These are phyloP conservation scores for Hydnum rufescens DNA, from an alignment of 768 basidiomycete species.

Conservation along the genomic window DNA sequence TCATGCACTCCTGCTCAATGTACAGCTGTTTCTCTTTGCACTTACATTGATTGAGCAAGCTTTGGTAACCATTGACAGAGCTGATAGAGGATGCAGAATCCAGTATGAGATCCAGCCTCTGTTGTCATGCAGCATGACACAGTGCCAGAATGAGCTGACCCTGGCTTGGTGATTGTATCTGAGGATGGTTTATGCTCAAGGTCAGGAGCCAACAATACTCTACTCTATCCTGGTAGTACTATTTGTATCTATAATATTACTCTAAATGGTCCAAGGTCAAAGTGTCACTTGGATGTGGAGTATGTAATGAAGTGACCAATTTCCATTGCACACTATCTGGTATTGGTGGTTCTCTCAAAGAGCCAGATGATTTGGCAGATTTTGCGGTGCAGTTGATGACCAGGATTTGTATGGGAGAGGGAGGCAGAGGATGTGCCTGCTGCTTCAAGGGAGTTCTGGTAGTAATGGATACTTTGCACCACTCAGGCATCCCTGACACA, in stretches of 20 bases:
- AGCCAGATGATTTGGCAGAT: conserved; percentile 1
- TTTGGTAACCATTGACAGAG: not conserved
- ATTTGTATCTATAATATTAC: too few species aligned
- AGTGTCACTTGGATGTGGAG: not conserved
- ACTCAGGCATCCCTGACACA: conserved; percentile 12
- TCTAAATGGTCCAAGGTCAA: too few species aligned
- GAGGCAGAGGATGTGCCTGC: conserved; percentile 1
- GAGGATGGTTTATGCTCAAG: conserved; percentile 22
- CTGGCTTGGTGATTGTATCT: conserved; percentile 19
- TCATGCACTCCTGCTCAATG: conserved; percentile 21
- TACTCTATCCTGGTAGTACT: too few species aligned
- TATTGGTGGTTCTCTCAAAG: not conserved
- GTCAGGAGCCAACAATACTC: not conserved
- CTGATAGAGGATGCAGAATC: not conserved
- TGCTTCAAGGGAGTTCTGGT: conserved; percentile 4
- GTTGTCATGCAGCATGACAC: conserved; percentile 25
- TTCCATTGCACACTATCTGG: not conserved
- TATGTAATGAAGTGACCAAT: not conserved
- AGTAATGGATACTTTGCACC: not conserved
- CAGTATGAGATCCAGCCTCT: conserved; percentile 5
- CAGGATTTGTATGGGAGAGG: not conserved
- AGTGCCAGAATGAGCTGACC: conserved; percentile 9
- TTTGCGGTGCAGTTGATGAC: not conserved
- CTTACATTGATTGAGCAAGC: conserved; percentile 19
- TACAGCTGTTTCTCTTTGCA: conserved; percentile 37